Evolutionary conservation across 2,329 filamentous ascomycete species (phyloP), one percentile per base, ranked within the genome.

Genomic region (Venturia nashicola): DNA sequence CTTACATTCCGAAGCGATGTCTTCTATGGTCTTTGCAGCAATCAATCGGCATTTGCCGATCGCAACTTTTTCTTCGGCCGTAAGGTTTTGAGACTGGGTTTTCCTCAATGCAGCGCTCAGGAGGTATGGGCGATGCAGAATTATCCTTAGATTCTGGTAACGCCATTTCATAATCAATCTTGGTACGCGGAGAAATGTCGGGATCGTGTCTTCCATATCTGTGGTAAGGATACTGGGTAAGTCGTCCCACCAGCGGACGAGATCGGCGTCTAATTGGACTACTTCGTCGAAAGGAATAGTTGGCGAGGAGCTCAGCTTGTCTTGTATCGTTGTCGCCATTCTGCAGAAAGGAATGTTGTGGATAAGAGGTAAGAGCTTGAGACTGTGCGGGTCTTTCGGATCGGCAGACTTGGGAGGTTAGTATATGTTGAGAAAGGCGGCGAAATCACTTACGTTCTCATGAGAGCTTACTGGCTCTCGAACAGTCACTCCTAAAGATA

Each of bases 301-400:
- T 0, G 88, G 87, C 1, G 84, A 83, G 63, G 87, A 84, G 18
- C 88, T 87, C 2, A 93, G 80, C 62, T 85, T 82, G 69, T 93
- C 88, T 71, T 93, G 89, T 64, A 92, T 88, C 66, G 85, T 83
- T 0, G 88, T 90, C 23, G 88, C 86, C 65, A 93, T 88, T 72
- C 88, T 88, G 76, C 88, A 90, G 74, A 92, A 92, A 61, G 86
- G 85, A 67, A 90, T 87, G 71, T 89, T 90, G 73, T 92, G 86
- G 36, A 89, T 84, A 18, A 91, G 75, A 0, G 88, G 88, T 4
- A 91, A 79, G 63, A 89, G 84, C 64, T 85, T 85, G 1, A 86
- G 80, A 59, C 88, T 85, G 61, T 79, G 78, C 70, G 80, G 69
- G 65, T 72, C 72, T 43, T 74, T 70, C 16, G 71, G 70, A 60